Percentiles rank a stretch among this genome's conserved stretches.
phyloP scores from a whole-genome alignment of 495 filamentous ascomycete genomes.

The Lineolata rhizophorae region DNA sequence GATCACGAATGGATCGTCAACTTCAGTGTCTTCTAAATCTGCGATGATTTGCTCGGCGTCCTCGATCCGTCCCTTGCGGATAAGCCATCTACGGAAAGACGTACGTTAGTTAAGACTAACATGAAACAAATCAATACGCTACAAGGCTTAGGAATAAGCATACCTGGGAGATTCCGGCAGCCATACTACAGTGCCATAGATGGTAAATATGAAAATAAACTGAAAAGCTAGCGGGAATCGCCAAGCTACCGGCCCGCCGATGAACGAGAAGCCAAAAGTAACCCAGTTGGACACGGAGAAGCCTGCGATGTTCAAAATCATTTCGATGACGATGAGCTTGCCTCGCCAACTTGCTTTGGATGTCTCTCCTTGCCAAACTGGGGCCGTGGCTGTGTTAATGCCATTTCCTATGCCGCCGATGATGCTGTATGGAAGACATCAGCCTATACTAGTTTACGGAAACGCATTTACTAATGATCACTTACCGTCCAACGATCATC shows the following conservation, averaged over 20 bases:
- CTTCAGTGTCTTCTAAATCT: slow-evolving; percentile 22
- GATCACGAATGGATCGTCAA: slow-evolving; percentile 25
- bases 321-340: slow-evolving; percentile 35
- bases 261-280: slow-evolving; percentile 32
- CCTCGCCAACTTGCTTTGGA: slow-evolving; percentile 35
- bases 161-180: slow-evolving; percentile 36
- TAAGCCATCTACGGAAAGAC: slow-evolving; percentile 23
- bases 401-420: slow-evolving; percentile 36
- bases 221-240: slow-evolving; percentile 36
- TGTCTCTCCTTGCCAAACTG: slow-evolving; percentile 44
- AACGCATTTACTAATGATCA: too few relatives aligned
- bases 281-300: slow-evolving; percentile 33
- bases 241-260: slow-evolving; percentile 25
- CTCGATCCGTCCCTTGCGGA: slow-evolving; percentile 21
- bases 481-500: slow-evolving; percentile 35
- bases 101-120: slow-evolving; percentile 12
- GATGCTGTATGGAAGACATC: slow-evolving; percentile 2
- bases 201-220: slow-evolving; percentile 31
- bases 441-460: too few relatives aligned
- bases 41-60: slow-evolving; percentile 28
- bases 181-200: slow-evolving; percentile 28
- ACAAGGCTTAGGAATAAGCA: too few relatives aligned
- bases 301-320: slow-evolving; percentile 37
- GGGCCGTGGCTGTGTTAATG: slow-evolving; percentile 39
- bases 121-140: too few relatives aligned